phyloP scores from a whole-genome alignment of 805 yeast genomes.

The Kluyveromyces aestuarii region DNA sequence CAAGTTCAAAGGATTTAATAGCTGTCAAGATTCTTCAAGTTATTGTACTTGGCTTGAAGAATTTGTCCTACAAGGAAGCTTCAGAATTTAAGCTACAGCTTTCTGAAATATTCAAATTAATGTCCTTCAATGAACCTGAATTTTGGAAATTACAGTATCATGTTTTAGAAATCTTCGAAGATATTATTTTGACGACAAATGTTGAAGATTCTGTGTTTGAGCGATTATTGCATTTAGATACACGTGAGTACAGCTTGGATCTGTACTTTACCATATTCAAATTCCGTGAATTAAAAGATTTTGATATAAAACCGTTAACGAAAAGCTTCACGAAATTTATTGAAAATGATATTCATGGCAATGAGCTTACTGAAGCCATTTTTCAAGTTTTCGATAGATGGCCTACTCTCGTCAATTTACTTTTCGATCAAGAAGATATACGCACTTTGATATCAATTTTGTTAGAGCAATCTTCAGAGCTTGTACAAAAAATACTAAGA shows the following conservation, averaged over 20 bases:
- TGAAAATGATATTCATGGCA: conserved; percentile 2
- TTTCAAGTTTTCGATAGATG: conserved; percentile 39
- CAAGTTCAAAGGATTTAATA: conserved; percentile 5
- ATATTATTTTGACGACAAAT: conserved; percentile 23
- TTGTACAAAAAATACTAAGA: conserved; percentile 21
- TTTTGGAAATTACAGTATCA: conserved; percentile 41
- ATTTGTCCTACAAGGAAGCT: conserved; percentile 24
- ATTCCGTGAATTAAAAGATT: conserved; percentile 36
- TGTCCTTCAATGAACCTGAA: conserved; percentile 9
- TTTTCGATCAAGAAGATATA: conserved; percentile 27
- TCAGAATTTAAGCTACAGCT: conserved; percentile 17
- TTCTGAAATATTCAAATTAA: conserved; percentile 16
- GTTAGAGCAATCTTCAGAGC: conserved; percentile 11
- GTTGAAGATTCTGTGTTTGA: conserved; percentile 6
- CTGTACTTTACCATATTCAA: conserved; percentile 38
- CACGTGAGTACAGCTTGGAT: conserved; percentile 8
- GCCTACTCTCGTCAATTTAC: conserved; percentile 38
- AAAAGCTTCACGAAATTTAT: conserved; percentile 18
- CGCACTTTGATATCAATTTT: conserved; percentile 23
- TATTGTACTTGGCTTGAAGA: conserved; percentile 34
- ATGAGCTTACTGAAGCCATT: conserved; percentile 8
- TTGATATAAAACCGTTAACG: conserved; percentile 15
- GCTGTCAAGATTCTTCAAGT: conserved; percentile 20
- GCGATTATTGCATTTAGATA: not conserved
- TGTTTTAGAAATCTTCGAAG: conserved; percentile 40